Base-by-base conservation (phyloP, 352 stramenopile species). In the Phytophthora ramorum region DNA sequence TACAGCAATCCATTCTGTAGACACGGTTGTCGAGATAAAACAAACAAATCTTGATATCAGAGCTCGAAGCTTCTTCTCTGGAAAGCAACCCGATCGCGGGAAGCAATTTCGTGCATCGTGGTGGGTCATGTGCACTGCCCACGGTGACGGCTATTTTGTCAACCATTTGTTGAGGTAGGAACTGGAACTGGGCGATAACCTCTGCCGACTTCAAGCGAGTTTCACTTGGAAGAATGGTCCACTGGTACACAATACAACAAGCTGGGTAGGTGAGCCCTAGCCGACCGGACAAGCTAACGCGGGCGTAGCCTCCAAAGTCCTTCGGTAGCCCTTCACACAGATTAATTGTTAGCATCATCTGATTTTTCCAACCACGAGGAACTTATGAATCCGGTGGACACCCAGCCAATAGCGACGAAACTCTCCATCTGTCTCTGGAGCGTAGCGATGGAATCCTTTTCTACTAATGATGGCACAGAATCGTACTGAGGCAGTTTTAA, bases 181-280 rank as follows among this genome's bases (percentile, higher is more conserved):
- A 41, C 20, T 69, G 48, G 40, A 85, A 76, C 45, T 60, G 32
- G 2, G 63, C 58, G 17, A 75, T 49, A 4, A 81, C 49, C 12
- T 78, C 63, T 37, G 75, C 40, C 7, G 63, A 66, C 43, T 85
- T 70, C 1, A 59, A 7, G 9, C 75, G 49, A 4, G 78, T 78
- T 52, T 84, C 66, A 46, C 79, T 82, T 41, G 54, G 28, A 24
- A 85, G 55, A n/a, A 75, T 58, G 2, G 49, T 51, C 67, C 71
- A 81, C 26, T 81, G 63, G 12, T 60, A 75, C 7, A 56, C 57
- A 24, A 83, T 61, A 35, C 75, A 84, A 53, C 73, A 75, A 4
- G 75, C 73, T 17, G 75, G 75, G 43, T 84, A 87, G 7, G 69
- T 87, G 13, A 83, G 32, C 0, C 73, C 41, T 7, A 68, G 68